Evolutionary conservation across 345 rosid species (phyloP).

Genomic region (Euphorbia tirucalli): DNA sequence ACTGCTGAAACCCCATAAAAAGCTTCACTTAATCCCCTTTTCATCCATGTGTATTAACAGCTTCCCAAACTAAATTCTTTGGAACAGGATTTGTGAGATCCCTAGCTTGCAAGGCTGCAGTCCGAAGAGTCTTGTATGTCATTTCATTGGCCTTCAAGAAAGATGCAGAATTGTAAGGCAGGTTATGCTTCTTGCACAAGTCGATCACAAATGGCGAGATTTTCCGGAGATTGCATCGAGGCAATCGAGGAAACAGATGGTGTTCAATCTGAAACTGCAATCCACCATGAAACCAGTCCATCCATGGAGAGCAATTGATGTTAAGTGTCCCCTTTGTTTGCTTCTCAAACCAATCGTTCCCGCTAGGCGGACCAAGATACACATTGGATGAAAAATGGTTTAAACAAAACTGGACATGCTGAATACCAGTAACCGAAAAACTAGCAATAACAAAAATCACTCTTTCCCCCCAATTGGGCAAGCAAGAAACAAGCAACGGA

Average conservation of each 20-base stretch:
- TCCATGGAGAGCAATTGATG: constrained; percentile 49
- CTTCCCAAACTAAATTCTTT: constrained; percentile 60
- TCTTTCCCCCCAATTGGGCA: constrained; percentile 54
- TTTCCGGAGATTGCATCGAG: constrained; percentile 46
- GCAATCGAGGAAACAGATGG: constrained; percentile 63
- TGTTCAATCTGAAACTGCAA: constrained; percentile 75
- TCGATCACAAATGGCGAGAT: constrained; percentile 48
- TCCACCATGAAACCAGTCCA: constrained; percentile 90
- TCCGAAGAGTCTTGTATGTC: constrained; percentile 36
- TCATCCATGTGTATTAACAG: constrained; percentile 53
- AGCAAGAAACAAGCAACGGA: constrained; percentile 50
- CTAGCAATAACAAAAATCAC: constrained; percentile 41
- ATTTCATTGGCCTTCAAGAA: constrained; percentile 50
- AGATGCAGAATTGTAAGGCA: constrained; percentile 41
- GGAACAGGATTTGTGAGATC: constrained; percentile 39
- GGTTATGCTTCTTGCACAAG: constrained; percentile 55
- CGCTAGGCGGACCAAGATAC: constrained; percentile 49
- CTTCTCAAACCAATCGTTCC: constrained; percentile 49
- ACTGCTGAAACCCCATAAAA: constrained; percentile 1
- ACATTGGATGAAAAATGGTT: constrained; percentile 53
- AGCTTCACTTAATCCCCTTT: constrained; percentile 13
- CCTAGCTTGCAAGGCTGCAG: constrained; percentile 57
- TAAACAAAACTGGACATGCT: constrained; percentile 59
- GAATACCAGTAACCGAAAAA: constrained; percentile 46
- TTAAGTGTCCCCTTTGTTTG: constrained; percentile 51